These are phyloP conservation scores for Copromyces sp. DNA, from an alignment of 495 filamentous ascomycete genomes.

Conservation along the genomic window DNA sequence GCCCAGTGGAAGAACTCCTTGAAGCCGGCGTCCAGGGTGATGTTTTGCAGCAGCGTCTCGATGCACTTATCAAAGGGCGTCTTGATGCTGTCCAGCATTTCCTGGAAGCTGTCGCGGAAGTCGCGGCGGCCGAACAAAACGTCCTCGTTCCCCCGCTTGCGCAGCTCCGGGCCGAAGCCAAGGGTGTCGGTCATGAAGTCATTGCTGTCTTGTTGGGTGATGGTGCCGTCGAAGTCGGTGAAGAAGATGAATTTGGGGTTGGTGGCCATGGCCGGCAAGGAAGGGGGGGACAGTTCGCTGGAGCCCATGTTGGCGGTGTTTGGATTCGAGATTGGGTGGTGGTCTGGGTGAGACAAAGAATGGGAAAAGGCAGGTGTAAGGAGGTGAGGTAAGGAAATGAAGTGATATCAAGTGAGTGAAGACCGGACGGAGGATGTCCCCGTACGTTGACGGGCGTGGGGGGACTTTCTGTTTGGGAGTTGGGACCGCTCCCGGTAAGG, in stretches of 20 bases:
- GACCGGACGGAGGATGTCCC: not conserved
- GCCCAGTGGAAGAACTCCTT: slow-evolving; percentile 77
- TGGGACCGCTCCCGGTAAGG: not conserved
- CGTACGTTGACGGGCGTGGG: no score
- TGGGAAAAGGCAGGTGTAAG: not conserved
- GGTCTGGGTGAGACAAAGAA: not conserved
- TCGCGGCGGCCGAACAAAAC: slow-evolving; percentile 54
- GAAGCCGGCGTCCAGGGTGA: slow-evolving; percentile 80
- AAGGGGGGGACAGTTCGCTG: not conserved
- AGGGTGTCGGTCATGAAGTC: slow-evolving; percentile 91
- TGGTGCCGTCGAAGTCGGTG: slow-evolving; percentile 95
- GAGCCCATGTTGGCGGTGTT: not conserved
- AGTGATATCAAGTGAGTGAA: not conserved
- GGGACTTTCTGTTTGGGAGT: no score
- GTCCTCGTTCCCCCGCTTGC: slow-evolving; percentile 56
- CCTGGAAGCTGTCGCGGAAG: slow-evolving; percentile 78
- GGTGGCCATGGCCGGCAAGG: slow-evolving; percentile 48
- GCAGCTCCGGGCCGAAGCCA: slow-evolving; percentile 61
- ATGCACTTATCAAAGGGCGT: slow-evolving; percentile 76
- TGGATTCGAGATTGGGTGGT: not conserved
- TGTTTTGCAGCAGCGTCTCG: slow-evolving; percentile 61
- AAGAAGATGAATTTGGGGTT: slow-evolving; percentile 87
- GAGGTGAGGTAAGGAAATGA: not conserved
- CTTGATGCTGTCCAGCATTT: slow-evolving; percentile 76
- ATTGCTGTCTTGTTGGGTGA: slow-evolving; percentile 87